Base-by-base conservation (phyloP, 768 basidiomycete species). In the Tricholoma sp. region DNA sequence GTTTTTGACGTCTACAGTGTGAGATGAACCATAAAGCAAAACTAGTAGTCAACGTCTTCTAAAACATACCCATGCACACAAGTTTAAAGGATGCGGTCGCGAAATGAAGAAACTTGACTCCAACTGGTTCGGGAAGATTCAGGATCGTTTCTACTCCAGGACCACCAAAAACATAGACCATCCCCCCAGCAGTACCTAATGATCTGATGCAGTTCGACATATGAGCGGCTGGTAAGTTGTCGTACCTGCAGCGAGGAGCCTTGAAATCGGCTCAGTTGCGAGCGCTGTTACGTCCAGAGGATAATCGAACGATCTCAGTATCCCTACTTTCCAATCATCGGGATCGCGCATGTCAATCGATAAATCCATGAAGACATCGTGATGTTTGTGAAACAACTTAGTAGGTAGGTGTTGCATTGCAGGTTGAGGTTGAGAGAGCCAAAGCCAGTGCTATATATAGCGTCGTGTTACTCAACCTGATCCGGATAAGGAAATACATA, bases 121-220 rank as follows among this genome's bases (percentile, higher is more conserved):
- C 68, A 17, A 71, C 64, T 10, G 72, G 67, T 47, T 82, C 73
- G 9, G 79, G 79, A 10, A 86, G 63, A 13, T 63, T 65, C 32
- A 88, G 64, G 53, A 68, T 78, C 44, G 68, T 68, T 52, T 84
- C 76, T 11, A 92, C 88, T 3, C 86, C 82, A 2, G 85, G 79
- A 5, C 80, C 76, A 1, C 93, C 94, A 59, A 84, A 81, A 24
- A 94, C 60, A 55, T 85, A 76, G 33, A 94, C 76, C 1, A 66
- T 55, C 0, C 93, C 91, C n/a, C 69, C 65, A 4, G 77, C 67
- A 0, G 89, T 91, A 2, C 88, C 91, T 87, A 51, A 24, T 29
- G 50, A 47, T 45, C 59, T 29, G 29, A 20, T 7, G 15, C 36
- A 18, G n/a, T 37, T 28, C 48, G 52, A 49, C 37, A 13, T 33